Base-by-base conservation (phyloP, 495 filamentous ascomycete species). In the Articulospora tetracladia region DNA sequence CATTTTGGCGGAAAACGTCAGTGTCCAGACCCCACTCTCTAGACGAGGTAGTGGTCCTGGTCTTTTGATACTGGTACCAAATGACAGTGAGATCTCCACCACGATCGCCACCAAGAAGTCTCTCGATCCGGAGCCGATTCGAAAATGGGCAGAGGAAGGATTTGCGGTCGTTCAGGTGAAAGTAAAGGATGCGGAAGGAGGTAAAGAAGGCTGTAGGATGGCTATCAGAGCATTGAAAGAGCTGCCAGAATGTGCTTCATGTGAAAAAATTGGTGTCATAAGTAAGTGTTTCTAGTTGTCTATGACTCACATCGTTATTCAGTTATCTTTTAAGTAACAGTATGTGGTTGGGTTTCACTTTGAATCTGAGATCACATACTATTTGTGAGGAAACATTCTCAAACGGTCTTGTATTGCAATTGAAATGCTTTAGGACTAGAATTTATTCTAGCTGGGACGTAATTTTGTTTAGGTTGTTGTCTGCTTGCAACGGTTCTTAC, bases 61-160 rank as follows among this genome's bases (percentile, higher is more conserved):
- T 20, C 51, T 72, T 11, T 17, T 65, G n/a, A 54, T 72, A 49
- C 53, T 72, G 12, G 11, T 69, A 2, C 50, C 66, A 50, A 63
- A 64, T 23, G 58, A 53, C 23, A 52, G 58, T 20, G 55, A 59
- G 11, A 57, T 19, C n/a, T 15, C 8, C 8, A 24, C 1, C 12
- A 2, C 41, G 17, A 44, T 3, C 4, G 47, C 44, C 39, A 15
- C 13, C 20, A 51, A 52, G 25, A 52, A 30, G 50, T 49, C 25
- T 23, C 39, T 64, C 10, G 61, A 64, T 56, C 80, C 80, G 1
- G 72, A 74, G 20, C 81, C 79, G 1, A 58, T 76, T 22, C 63
- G 75, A 54, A 86, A 85, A 72, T 86, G 83, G 80, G 83, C 82
- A 3, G 82, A 86, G 65, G 82, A 85, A 69, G 77, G 83, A 6